Evolutionary conservation across 176 grass and related monocot species (phyloP).

Genomic region (Oryza australiensis): DNA sequence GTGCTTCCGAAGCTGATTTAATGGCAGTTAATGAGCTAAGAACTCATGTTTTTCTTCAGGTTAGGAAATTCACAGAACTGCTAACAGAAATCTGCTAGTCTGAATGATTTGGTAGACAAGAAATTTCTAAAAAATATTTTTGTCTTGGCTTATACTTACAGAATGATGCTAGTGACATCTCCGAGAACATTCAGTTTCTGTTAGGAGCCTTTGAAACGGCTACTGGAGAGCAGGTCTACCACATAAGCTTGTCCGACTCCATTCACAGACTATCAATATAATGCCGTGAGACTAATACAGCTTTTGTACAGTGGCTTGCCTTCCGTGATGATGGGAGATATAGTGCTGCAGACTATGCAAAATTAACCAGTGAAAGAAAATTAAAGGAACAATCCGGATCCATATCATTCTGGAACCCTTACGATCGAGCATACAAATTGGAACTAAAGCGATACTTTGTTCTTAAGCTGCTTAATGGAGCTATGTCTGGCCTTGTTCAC

Average conservation of each 20-base stretch:
- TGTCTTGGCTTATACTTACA: slow-evolving; percentile 38
- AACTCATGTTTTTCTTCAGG: slow-evolving; percentile 82
- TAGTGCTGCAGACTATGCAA: slow-evolving; percentile 85
- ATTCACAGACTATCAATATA: slow-evolving; percentile 5
- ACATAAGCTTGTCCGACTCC: slow-evolving; percentile 1
- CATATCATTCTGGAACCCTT: slow-evolving; percentile 58
- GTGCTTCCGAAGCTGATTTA: slow-evolving; percentile 85
- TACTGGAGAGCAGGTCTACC: slow-evolving; percentile 86
- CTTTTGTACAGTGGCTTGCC: slow-evolving; percentile 73
- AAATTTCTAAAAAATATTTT: slow-evolving; percentile 20
- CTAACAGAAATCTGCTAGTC: neutral
- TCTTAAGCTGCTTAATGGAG: slow-evolving; percentile 85
- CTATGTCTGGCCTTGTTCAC: slow-evolving; percentile 71
- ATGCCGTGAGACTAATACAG: slow-evolving; percentile 19
- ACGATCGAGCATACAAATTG: slow-evolving; percentile 58
- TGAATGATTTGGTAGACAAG: slow-evolving; percentile 15
- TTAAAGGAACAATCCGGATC: slow-evolving; percentile 48
- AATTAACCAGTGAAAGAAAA: slow-evolving; percentile 57
- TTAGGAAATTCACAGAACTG: slow-evolving; percentile 36
- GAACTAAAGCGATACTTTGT: slow-evolving; percentile 78
- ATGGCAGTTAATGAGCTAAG: slow-evolving; percentile 92
- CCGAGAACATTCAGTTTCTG: slow-evolving; percentile 78
- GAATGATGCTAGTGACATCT: slow-evolving; percentile 56
- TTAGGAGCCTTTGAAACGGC: slow-evolving; percentile 91
- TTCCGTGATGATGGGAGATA: slow-evolving; percentile 83